Conservation (phyloP, 139 green algal species). For the Coelastrella sp. region DNA sequence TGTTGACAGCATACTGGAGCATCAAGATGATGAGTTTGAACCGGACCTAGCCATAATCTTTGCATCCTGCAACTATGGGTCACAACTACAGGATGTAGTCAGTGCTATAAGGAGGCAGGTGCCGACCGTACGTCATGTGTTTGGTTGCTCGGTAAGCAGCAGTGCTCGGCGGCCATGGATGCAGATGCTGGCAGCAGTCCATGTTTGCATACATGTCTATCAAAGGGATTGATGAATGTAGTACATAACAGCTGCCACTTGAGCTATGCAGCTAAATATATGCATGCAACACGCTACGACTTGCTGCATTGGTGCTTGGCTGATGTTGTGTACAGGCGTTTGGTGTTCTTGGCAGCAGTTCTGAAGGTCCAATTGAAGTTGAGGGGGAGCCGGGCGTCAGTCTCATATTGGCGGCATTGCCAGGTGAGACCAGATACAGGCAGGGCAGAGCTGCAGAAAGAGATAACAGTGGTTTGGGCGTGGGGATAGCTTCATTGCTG, state of each 20-base stretch:
- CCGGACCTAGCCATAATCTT: conserved; percentile 45
- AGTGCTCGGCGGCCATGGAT: background rate
- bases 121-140: conserved; percentile 35
- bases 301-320: background rate
- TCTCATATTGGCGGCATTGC: conserved; percentile 33
- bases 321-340: conserved; percentile 29
- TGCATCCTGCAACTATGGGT: conserved; percentile 40
- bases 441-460: too few species aligned
- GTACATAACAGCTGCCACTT: too few species aligned
- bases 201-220: too few species aligned
- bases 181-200: background rate
- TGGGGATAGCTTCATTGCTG: too few species aligned
- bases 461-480: too few species aligned
- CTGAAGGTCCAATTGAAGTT: conserved; percentile 1
- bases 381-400: conserved; percentile 41
- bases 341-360: conserved; percentile 36
- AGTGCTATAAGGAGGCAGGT: background rate
- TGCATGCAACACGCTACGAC: too few species aligned
- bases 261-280: too few species aligned
- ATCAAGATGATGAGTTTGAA: background rate
- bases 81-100: conserved; percentile 44
- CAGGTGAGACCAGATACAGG: background rate
- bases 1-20: conserved; percentile 8
- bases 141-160: conserved; percentile 46
- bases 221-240: too few species aligned